Base-by-base conservation (phyloP, 2,329 filamentous ascomycete genomes). In the Cladosporium cucumerinum region DNA sequence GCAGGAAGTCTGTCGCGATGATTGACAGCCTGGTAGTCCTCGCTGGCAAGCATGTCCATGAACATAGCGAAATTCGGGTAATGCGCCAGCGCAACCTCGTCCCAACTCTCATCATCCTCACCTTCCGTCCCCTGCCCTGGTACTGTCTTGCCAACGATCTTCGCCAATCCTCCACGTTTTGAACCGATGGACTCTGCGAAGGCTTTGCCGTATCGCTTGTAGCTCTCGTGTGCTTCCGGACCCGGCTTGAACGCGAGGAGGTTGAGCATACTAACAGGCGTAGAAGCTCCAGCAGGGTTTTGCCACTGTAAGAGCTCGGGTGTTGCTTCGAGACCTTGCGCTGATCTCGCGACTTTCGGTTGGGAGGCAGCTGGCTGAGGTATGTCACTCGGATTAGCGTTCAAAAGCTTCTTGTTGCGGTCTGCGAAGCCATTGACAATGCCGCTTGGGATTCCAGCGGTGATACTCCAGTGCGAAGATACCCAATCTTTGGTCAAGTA, bases 11-110 rank as follows among this genome's bases (percentile, higher is more conserved):
- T 76, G 70, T 81, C 77, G 71, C 76, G 81, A 60, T 81, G 76
- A 74, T 88, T 88, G 6, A 85, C 84, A 46, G 75, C 79, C 76
- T 87, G 85, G 73, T 87, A 87, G 70, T 87, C 85, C 69, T 81
- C 78, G 51, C 82, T 82, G 1, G 78, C 80, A 51, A 86, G 71
- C 85, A 87, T 88, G 71, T 87, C 85, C 51, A 83, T 83, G 71
- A 89, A 89, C 73, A 89, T 86, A 66, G 74, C 68, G 39, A 88
- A 83, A 59, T 81, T 86, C 3, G 87, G 86, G 74, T 89, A 89
- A 76, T 88, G 86, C 63, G 86, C 87, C 51, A 89, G 78, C 0
- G 86, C 86, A 66, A 89, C 81, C 75, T 89, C 86, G 72, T 89
- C 84, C 86, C 87, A 89, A 61, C 72, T 71, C 23, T 63, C 69